Evolutionary conservation across 2,329 filamentous ascomycete species (phyloP).

Genomic region (Setomelanomma holmii): DNA sequence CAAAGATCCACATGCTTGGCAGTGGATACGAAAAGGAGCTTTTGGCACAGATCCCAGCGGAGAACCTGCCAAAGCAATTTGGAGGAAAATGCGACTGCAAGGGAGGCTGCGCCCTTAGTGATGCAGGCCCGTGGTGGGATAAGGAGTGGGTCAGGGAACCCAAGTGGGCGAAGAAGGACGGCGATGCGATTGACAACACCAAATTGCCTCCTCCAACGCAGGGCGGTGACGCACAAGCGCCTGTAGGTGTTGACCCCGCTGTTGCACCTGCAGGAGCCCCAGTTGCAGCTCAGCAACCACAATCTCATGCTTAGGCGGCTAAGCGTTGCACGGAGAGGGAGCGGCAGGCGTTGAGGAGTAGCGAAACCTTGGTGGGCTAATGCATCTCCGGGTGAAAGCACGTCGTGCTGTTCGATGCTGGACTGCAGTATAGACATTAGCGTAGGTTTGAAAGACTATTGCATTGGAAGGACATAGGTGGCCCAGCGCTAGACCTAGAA

Average conservation of each 20-base stretch:
- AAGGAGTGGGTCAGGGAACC: constrained; percentile 68
- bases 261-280: constrained; percentile 18
- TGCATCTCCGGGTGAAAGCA: background rate
- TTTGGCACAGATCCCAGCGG: constrained; percentile 80
- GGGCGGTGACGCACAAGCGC: constrained; percentile 24
- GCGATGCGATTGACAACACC: constrained; percentile 41
- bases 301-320: background rate
- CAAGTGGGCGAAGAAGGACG: constrained; percentile 54
- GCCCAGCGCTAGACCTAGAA: background rate
- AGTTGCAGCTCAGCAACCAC: constrained; percentile 6
- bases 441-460: background rate
- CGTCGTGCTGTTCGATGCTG: background rate
- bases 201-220: constrained; percentile 37
- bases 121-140: constrained; percentile 89
- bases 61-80: constrained; percentile 88
- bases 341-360: background rate
- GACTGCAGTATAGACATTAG: background rate
- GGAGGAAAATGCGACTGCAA: constrained; percentile 83
- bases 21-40: constrained; percentile 82
- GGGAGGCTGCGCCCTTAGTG: constrained; percentile 84
- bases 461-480: too few relatives aligned
- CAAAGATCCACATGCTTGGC: constrained; percentile 93
- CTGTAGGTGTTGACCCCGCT: constrained; percentile 21
- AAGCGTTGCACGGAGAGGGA: background rate
- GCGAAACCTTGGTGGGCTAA: background rate